Conservation (phyloP, 164 flowering plant species). For the Hamamelis virginiana region DNA sequence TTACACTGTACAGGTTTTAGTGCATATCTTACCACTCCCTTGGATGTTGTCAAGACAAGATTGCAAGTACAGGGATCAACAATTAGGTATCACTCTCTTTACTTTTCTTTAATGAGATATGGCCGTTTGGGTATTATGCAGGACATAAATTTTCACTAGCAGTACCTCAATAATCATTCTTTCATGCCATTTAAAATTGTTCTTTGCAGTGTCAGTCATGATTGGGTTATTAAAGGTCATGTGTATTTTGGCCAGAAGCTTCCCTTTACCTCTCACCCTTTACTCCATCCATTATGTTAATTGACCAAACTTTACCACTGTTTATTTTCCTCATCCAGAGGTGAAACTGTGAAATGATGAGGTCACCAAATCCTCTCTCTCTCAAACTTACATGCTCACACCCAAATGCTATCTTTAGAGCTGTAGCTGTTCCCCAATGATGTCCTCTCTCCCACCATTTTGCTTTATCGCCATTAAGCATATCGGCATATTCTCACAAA, state of each 20-base stretch:
- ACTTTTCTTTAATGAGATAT: not conserved
- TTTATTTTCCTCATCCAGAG: no score
- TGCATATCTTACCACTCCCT: slow-evolving; percentile 90
- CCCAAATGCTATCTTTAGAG: not conserved
- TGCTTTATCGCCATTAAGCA: not conserved
- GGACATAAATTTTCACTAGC: not conserved
- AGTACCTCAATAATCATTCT: not conserved
- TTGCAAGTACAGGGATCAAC: slow-evolving; percentile 89
- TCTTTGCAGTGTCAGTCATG: not conserved
- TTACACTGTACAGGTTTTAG: slow-evolving; percentile 52
- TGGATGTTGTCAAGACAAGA: slow-evolving; percentile 93
- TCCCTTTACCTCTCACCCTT: no score
- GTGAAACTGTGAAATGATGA: no score
- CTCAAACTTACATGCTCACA: no score
- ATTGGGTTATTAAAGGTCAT: not conserved
- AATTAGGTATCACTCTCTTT: slow-evolving; percentile 43
- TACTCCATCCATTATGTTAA: no score
- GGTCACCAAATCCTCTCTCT: no score
- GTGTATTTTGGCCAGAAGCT: no score
- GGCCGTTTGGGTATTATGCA: no score
- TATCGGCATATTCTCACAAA: not conserved
- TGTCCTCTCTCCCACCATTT: not conserved
- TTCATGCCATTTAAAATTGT: not conserved
- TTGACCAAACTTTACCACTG: no score
- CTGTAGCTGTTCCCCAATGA: not conserved